These are phyloP conservation scores for Backusella psychrophila DNA, from an alignment of 192 early-diverging fungal genomes.

Conservation along the genomic window DNA sequence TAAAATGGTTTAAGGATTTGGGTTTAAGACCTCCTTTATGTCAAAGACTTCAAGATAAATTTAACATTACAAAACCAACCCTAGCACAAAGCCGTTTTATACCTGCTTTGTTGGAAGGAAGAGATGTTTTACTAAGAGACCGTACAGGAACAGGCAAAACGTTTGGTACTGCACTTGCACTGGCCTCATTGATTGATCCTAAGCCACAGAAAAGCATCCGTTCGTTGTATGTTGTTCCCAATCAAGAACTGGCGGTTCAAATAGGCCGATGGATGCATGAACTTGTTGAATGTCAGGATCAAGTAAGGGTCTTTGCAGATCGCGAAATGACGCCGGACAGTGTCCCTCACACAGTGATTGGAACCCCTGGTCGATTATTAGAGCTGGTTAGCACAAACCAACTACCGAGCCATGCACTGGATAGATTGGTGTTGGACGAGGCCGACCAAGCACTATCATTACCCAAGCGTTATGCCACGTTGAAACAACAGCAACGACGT, in stretches of 20 bases:
- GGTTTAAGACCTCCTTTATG: conserved; percentile 22
- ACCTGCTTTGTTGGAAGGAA: conserved; percentile 35
- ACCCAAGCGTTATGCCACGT: conserved; percentile 47
- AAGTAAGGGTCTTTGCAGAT: conserved; percentile 10
- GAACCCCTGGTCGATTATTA: conserved; percentile 39
- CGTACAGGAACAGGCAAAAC: conserved; percentile 56
- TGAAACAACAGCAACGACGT: conserved; percentile 36
- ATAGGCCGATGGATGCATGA: conserved; percentile 41
- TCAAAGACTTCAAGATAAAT: conserved; percentile 21
- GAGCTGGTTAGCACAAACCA: conserved; percentile 27
- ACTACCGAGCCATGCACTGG: conserved; percentile 31
- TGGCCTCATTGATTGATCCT: conserved; percentile 28
- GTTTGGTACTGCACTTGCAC: conserved; percentile 47
- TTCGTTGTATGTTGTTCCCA: conserved; percentile 45
- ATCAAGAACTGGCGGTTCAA: conserved; percentile 53
- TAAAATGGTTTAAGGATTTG: conserved; percentile 3
- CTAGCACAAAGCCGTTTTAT: conserved; percentile 42
- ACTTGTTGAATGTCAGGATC: not conserved
- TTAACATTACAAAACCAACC: conserved; percentile 40
- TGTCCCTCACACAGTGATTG: conserved; percentile 39
- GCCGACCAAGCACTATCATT: conserved; percentile 53
- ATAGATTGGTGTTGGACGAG: conserved; percentile 49
- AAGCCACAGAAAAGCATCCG: not conserved
- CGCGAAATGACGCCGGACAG: not conserved
- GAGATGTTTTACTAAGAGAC: conserved; percentile 49